Percentiles rank a stretch among this genome's conserved stretches.
Evolutionary conservation across 768 basidiomycete species (phyloP).

Genomic region (Leccinum arenicola): DNA sequence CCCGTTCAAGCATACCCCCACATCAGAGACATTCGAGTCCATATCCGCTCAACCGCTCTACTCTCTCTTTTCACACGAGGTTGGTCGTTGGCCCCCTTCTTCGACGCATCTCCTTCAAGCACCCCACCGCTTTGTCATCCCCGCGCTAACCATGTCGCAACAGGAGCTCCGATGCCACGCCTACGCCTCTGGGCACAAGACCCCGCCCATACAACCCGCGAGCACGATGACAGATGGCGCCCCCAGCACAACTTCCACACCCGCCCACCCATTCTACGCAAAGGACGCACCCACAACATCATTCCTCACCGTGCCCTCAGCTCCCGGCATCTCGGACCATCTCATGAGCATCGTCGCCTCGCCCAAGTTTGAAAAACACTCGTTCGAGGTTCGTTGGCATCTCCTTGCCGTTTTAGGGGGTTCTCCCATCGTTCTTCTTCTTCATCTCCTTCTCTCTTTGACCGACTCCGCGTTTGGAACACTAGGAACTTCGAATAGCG

Average conservation of each 20-base stretch:
- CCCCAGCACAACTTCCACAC: not conserved
- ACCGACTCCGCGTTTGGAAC: not conserved
- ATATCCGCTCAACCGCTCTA: conserved; percentile 40
- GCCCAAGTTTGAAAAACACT: conserved; percentile 40
- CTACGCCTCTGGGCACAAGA: conserved; percentile 37
- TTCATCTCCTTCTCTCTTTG: not conserved
- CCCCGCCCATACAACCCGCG: conserved; percentile 5
- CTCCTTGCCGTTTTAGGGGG: conserved; percentile 33
- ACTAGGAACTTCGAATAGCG: conserved; percentile 52
- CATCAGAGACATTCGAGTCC: conserved; percentile 33
- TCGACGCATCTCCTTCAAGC: not conserved
- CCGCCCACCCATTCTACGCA: conserved; percentile 21
- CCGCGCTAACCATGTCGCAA: conserved; percentile 14
- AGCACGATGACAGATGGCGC: conserved; percentile 1
- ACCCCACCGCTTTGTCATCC: not conserved
- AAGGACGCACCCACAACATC: conserved; percentile 25
- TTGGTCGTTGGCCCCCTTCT: conserved; percentile 29
- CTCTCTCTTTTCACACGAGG: conserved; percentile 40
- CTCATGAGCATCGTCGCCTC: conserved; percentile 38
- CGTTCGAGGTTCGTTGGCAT: conserved; percentile 42
- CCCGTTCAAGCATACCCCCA: conserved; percentile 16
- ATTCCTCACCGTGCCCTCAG: conserved; percentile 11
- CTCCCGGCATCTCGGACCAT: conserved; percentile 27
- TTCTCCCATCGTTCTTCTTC: conserved; percentile 14
- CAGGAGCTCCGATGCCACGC: conserved; percentile 46